Evolutionary conservation across 2,329 filamentous ascomycete species (phyloP).

Genomic region (Arachnopeziza araneosa): DNA sequence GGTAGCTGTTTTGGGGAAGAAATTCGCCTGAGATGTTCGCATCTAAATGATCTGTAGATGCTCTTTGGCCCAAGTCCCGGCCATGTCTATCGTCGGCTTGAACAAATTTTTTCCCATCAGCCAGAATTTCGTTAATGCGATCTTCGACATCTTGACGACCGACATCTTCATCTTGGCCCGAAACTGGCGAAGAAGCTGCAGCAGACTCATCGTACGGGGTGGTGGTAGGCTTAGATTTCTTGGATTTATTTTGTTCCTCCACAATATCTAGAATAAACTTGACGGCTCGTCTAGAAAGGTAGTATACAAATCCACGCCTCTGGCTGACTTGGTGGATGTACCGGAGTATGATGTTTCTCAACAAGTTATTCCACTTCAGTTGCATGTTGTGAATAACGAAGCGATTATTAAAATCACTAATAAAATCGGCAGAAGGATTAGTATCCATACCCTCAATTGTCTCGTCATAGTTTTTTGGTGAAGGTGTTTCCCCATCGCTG

Average conservation of each 20-base stretch:
- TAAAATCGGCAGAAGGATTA: conserved; percentile 70
- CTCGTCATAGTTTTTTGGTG: conserved; percentile 32
- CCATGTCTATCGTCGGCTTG: conserved; percentile 53
- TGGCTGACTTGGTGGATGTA: conserved; percentile 98
- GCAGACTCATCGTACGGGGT: conserved; percentile 28
- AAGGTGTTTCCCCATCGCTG: conserved; percentile 28
- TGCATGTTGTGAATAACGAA: conserved; percentile 98
- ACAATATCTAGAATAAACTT: conserved; percentile 98
- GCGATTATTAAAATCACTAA: conserved; percentile 94
- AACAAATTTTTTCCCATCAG: conserved; percentile 79
- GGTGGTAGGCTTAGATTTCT: conserved; percentile 25
- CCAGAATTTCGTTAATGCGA: conserved; percentile 77
- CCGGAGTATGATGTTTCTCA: conserved; percentile 92
- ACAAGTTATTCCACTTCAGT: conserved; percentile 95
- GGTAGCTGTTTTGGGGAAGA: conserved; percentile 86
- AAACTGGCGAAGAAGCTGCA: conserved; percentile 20
- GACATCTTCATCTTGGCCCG: conserved; percentile 10
- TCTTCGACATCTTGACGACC: conserved; percentile 67
- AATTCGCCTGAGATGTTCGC: conserved; percentile 84
- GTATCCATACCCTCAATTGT: conserved; percentile 55
- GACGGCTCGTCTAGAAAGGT: conserved; percentile 89
- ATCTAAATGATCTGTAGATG: conserved; percentile 56
- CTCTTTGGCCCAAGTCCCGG: conserved; percentile 30
- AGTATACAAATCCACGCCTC: conserved; percentile 93
- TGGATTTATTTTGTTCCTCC: conserved; percentile 75